phyloP scores from a whole-genome alignment of 345 rosid species.

The Aurinia saxatilis region DNA sequence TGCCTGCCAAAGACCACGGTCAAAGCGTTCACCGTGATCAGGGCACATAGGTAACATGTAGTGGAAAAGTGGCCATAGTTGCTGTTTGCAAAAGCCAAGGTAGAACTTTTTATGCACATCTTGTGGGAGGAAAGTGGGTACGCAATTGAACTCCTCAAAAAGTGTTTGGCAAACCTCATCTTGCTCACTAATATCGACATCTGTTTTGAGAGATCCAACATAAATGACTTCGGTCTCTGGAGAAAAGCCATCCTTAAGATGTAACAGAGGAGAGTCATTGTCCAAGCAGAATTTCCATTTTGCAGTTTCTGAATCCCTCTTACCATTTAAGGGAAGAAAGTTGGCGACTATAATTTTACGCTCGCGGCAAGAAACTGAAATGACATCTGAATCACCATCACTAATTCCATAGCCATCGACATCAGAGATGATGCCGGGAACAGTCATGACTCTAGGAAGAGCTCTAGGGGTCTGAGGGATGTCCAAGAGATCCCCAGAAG shows the following conservation, averaged over 20 bases:
- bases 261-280: conserved; percentile 34
- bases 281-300: conserved; percentile 33
- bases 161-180: conserved; percentile 38
- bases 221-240: conserved; percentile 34
- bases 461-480: conserved; percentile 45
- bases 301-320: conserved; percentile 33
- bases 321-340: conserved; percentile 38
- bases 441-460: conserved; percentile 50
- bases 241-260: conserved; percentile 39
- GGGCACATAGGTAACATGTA: conserved; percentile 44
- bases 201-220: conserved; percentile 38
- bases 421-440: conserved; percentile 52
- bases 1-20: conserved; percentile 38
- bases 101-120: conserved; percentile 39
- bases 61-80: conserved; percentile 46
- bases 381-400: conserved; percentile 23
- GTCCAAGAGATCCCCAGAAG: conserved; percentile 49
- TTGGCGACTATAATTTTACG: conserved; percentile 36
- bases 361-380: conserved; percentile 16
- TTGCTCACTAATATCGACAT: conserved; percentile 36
- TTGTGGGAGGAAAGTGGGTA: conserved; percentile 40
- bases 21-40: conserved; percentile 40
- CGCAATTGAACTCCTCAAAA: conserved; percentile 37
- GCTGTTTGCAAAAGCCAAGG: conserved; percentile 43
- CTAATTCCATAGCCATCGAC: conserved; percentile 30